Percentiles rank a stretch among this genome's conserved stretches.
phyloP scores from a whole-genome alignment of 202 grass and related monocot species.

The Bolboschoenoplectus hybrid region DNA sequence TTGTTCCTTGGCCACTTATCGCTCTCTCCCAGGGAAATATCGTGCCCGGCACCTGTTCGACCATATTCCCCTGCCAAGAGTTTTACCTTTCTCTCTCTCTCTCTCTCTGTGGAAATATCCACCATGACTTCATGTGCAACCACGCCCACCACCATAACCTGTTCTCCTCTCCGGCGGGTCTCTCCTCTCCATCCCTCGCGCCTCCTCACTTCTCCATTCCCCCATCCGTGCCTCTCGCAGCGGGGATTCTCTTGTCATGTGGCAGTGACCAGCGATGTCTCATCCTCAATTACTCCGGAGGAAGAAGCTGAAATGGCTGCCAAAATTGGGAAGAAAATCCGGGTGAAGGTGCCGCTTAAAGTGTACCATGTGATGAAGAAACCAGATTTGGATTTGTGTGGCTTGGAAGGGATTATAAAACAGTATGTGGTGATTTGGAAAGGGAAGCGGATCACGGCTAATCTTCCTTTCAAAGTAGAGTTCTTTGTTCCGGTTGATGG shows the following conservation, averaged over 20 bases:
- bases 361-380: conserved; percentile 83
- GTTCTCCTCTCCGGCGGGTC: conserved; percentile 29
- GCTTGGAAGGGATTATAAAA: conserved; percentile 79
- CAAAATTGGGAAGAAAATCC: conserved; percentile 78
- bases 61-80: conserved; percentile 46
- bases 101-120: conserved; percentile 17
- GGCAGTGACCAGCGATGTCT: conserved; percentile 53
- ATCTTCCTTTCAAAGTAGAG: conserved; percentile 78
- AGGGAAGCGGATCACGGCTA: conserved; percentile 81
- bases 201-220: conserved; percentile 30
- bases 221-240: conserved; percentile 4
- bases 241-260: conserved; percentile 52
- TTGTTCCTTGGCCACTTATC: neutral
- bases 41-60: conserved; percentile 51
- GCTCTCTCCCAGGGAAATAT: conserved; percentile 34
- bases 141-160: conserved; percentile 35
- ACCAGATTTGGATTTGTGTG: conserved; percentile 71
- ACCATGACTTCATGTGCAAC: conserved; percentile 42
- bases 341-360: conserved; percentile 64
- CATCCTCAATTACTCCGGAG: conserved; percentile 32
- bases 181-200: conserved; percentile 31
- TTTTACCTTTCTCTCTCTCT: conserved; percentile 48
- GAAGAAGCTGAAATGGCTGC: conserved; percentile 56
- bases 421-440: conserved; percentile 77
- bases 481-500: conserved; percentile 61